Conservation (phyloP, 2,329 filamentous ascomycete genomes). For the Colletotrichum zoysiae region DNA sequence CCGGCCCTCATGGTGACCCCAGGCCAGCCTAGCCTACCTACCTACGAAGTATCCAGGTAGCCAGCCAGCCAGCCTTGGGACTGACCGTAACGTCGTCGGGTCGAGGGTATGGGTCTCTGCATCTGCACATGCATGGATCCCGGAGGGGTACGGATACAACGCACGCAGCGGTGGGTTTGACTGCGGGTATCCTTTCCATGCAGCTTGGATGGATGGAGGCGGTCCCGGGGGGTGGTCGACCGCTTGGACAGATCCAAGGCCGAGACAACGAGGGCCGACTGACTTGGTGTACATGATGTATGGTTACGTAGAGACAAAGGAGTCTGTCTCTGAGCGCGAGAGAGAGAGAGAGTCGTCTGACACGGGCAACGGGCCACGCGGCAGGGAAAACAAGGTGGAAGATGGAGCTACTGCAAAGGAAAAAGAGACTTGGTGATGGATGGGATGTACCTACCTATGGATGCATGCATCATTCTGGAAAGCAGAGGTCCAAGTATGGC, state of each 20-base stretch:
- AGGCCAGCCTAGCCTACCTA: background rate
- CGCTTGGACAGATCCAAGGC: conserved; percentile 33
- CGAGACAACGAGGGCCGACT: conserved; percentile 15
- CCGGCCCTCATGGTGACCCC: background rate
- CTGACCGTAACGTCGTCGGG: conserved; percentile 28
- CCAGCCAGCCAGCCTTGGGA: conserved; percentile 13
- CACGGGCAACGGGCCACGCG: background rate
- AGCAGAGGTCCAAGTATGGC: conserved; percentile 17
- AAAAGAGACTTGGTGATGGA: conserved; percentile 4
- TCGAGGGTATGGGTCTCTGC: conserved; percentile 15
- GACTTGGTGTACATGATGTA: background rate
- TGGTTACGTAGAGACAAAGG: background rate
- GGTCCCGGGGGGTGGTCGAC: conserved; percentile 18
- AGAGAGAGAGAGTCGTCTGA: conserved; percentile 1
- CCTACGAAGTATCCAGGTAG: no score
- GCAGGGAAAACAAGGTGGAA: background rate
- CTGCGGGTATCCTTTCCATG: conserved; percentile 19
- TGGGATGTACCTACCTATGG: no score
- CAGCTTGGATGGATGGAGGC: conserved; percentile 29
- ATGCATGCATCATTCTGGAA: conserved; percentile 20
- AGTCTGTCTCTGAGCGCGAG: no score
- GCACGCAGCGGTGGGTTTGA: conserved; percentile 32
- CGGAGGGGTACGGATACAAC: conserved; percentile 34
- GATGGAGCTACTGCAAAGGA: conserved; percentile 23
- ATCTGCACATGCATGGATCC: background rate